Evolutionary conservation across 2,329 filamentous ascomycete species (phyloP), one percentile per base, ranked within the genome.

Genomic region (Diaporthe sp.): DNA sequence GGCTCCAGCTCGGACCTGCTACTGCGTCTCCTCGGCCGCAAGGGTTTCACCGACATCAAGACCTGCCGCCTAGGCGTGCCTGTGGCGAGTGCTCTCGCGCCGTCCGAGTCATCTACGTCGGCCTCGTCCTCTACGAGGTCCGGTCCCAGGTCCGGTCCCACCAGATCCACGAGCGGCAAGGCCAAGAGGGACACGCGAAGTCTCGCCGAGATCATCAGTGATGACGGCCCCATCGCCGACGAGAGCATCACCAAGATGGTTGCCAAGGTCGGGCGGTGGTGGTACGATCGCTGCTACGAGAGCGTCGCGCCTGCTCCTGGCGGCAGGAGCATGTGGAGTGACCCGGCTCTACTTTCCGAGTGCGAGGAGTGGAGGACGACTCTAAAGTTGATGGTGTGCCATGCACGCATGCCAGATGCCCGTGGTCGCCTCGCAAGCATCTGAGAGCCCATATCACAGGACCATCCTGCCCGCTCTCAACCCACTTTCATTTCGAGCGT

Each of bases 211-310:
- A 91, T 95, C 85, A 93, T 95, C 84, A 92, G 89, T 42, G 92
- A 95, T 78, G 89, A 92, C 49, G 90, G 91, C n/a, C 88, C 91
- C 0, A 87, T 90, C 20, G 93, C 94, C 31, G 95, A 98, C 79
- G 94, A 95, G 81, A 93, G 92, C 78, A 98, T 98, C 81, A 95
- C 95, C 20, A 96, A 95, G 81, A 98, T 98, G 89, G 95, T 98
- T 31, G 94, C 95, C 22, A 93, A 92, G 77, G 96, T 98, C 15
- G 96, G 95, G 2, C 90, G 97, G 58, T 98, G 96, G 95, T 99
- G 97, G 97, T 98, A 98, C 84, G 94, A 92, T 13, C 92, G 94
- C 71, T 98, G 96, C 86, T 98, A 98, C 83, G 96, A 98, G 84
- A 91, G 90, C 74, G 88, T 90, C 6, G 87, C 92, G 12, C 84